A percentile compares a stretch with the other conserved stretches of the same genome.
Conservation (phyloP, 176 grass and related monocot species). For the Zizania latifolia region DNA sequence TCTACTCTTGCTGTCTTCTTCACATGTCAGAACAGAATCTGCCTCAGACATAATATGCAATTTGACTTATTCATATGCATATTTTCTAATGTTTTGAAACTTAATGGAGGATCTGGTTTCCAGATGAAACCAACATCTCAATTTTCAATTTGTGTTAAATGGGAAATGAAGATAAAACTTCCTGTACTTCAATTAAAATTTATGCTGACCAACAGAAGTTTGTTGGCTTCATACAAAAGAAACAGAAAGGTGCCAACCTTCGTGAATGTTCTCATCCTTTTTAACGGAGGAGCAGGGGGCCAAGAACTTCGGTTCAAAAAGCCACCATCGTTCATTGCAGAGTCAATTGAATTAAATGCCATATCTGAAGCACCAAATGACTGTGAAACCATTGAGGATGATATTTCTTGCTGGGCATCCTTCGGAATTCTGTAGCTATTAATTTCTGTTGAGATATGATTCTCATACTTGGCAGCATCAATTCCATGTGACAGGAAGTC, state of each 20-base stretch:
- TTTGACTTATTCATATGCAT: not conserved
- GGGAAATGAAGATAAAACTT: not conserved
- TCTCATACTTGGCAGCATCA: slow-evolving; percentile 60
- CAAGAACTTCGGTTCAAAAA: slow-evolving; percentile 63
- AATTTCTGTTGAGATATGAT: slow-evolving; percentile 61
- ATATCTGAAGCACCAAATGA: slow-evolving; percentile 77
- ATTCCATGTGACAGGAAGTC: slow-evolving; percentile 55
- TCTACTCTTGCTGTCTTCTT: not conserved
- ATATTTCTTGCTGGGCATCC: slow-evolving; percentile 70
- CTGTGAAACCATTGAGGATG: slow-evolving; percentile 77
- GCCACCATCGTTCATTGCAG: slow-evolving; percentile 50
- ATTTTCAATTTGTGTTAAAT: not conserved
- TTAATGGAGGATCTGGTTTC: not conserved
- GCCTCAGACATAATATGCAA: not conserved
- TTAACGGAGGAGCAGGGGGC: slow-evolving; percentile 43
- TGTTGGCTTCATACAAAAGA: not conserved
- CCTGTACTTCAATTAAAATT: not conserved
- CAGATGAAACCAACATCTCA: not conserved
- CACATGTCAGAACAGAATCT: not conserved
- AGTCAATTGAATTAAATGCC: slow-evolving; percentile 91
- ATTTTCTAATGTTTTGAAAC: not conserved
- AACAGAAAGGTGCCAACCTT: slow-evolving; percentile 49
- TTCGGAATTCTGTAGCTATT: slow-evolving; percentile 53
- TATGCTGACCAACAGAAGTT: not conserved
- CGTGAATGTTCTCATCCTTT: slow-evolving; percentile 75